A percentile compares a stretch with the other conserved stretches of the same genome.
phyloP scores from a whole-genome alignment of 1,139 yeast genomes.

The Diutina pseudorugosa region DNA sequence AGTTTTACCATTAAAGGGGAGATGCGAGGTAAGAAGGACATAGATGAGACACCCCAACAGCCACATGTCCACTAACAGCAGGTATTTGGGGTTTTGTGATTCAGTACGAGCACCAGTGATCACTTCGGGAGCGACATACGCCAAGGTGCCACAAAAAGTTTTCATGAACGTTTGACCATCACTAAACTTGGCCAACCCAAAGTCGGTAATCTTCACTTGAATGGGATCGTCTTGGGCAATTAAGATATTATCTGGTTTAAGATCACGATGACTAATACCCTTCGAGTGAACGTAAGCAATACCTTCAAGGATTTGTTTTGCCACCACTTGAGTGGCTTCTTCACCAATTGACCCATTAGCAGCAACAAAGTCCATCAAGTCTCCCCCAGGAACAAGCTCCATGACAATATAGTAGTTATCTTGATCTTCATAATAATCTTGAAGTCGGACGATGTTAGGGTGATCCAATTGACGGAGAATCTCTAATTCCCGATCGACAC shows the following conservation, averaged over 20 bases:
- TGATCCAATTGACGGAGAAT: constrained; percentile 69
- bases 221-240: constrained; percentile 90
- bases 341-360: constrained; percentile 88
- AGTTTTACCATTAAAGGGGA: constrained; percentile 88
- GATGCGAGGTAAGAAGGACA: constrained; percentile 80
- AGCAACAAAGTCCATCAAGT: constrained; percentile 90
- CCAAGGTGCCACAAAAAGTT: constrained; percentile 84
- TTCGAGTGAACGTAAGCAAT: constrained; percentile 75
- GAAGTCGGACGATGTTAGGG: constrained; percentile 71
- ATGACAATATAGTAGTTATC: constrained; percentile 77
- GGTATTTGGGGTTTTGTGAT: constrained; percentile 32
- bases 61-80: constrained; percentile 92
- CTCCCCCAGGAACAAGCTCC: constrained; percentile 98
- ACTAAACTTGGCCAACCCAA: constrained; percentile 77
- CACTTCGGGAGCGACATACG: constrained; percentile 92
- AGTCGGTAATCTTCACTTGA: constrained; percentile 80
- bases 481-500: constrained; percentile 77
- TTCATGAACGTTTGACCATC: constrained; percentile 70
- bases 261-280: constrained; percentile 88
- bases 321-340: constrained; percentile 75
- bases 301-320: constrained; percentile 75
- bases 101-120: constrained; percentile 53
- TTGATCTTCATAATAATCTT: constrained; percentile 75
- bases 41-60: constrained; percentile 77
- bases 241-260: constrained; percentile 85